Percentiles rank a stretch among this genome's conserved stretches.
These are phyloP conservation scores for Spergularia marina DNA, from an alignment of 148 eudicot species.

Conservation along the genomic window DNA sequence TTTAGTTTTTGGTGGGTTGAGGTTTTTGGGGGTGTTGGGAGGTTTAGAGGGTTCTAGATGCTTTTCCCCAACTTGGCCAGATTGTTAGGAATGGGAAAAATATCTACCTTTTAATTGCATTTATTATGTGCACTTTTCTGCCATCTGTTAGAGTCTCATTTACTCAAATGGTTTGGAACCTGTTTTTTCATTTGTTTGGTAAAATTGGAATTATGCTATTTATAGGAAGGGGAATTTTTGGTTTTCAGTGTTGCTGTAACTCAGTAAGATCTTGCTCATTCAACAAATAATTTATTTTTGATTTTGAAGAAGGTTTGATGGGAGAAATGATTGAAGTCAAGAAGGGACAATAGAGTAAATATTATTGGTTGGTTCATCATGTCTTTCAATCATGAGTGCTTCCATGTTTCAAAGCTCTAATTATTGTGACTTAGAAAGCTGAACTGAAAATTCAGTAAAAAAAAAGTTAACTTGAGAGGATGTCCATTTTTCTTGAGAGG, in stretches of 20 bases:
- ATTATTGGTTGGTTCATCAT: slow-evolving; percentile 4
- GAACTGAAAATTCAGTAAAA: slow-evolving; percentile 8
- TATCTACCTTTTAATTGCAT: slow-evolving; percentile 11
- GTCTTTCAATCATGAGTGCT: not conserved
- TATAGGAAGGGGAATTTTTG: not conserved
- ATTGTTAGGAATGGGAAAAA: slow-evolving; percentile 21
- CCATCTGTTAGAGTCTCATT: slow-evolving; percentile 10
- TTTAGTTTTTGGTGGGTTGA: not conserved
- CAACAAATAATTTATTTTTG: not conserved
- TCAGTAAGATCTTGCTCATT: not conserved
- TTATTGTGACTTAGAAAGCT: slow-evolving; percentile 6
- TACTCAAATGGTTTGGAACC: slow-evolving; percentile 1
- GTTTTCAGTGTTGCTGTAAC: slow-evolving; percentile 5
- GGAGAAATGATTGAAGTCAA: not conserved
- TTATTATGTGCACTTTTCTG: slow-evolving; percentile 13
- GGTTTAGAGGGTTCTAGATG: slow-evolving; percentile 7
- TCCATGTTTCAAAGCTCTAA: not conserved
- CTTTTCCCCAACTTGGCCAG: slow-evolving; percentile 17
- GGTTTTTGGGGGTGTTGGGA: not conserved
- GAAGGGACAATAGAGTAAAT: not conserved
- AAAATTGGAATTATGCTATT: slow-evolving; percentile 14
- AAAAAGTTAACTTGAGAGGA: not conserved
- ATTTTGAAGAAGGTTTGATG: not conserved
- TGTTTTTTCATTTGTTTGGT: not conserved
- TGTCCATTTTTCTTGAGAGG: not conserved